Base-by-base conservation (phyloP, 2,329 filamentous ascomycete genomes). In the Monilinia aucupariae region DNA sequence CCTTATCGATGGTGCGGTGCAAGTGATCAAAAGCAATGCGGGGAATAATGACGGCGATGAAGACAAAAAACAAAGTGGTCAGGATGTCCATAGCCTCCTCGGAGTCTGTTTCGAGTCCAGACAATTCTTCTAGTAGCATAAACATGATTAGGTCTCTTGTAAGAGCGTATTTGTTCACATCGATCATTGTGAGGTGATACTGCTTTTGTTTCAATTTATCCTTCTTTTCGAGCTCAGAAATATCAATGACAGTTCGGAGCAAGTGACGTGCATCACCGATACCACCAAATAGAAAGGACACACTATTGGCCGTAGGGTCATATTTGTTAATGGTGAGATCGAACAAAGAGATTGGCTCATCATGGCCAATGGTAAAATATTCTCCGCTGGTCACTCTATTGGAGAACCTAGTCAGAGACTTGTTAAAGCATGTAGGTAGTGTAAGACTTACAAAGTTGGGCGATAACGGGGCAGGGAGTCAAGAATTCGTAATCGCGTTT, bases 141-240 rank as follows among this genome's bases (percentile, higher is more conserved):
- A 59, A 64, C 10, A 67, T 20, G 2, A 67, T 34, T n/a, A 67
- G 22, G 50, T 66, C 59, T 34, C 64, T 55, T 12, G 48, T 43
- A 34, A 67, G 22, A 6, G 55, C 61, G 22, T 50, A 62, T 22
- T 65, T 65, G 6, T 56, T 51, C 39, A 66, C 54, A 43, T 67
- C 63, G 32, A 65, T 64, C 25, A 66, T 63, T 2, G 61, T 66
- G 17, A 64, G 47, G 41, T 66, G 66, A 59, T 64, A 67, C 17
- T 20, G 9, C n/a, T 62, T 34, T 56, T 62, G n/a, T 25, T 37
- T 9, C n/a, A 62, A 41, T 30, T 51, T 15, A 5, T 48, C 20
- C 27, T 51, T 37, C 39, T 62, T 59, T n/a, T 59, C 56, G 3
- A 59, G 27, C n/a, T 64, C 58, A 20, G 53, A 27, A 37, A 65